Conservation (phyloP, 2,329 filamentous ascomycete species). For the Exophiala calicioides region DNA sequence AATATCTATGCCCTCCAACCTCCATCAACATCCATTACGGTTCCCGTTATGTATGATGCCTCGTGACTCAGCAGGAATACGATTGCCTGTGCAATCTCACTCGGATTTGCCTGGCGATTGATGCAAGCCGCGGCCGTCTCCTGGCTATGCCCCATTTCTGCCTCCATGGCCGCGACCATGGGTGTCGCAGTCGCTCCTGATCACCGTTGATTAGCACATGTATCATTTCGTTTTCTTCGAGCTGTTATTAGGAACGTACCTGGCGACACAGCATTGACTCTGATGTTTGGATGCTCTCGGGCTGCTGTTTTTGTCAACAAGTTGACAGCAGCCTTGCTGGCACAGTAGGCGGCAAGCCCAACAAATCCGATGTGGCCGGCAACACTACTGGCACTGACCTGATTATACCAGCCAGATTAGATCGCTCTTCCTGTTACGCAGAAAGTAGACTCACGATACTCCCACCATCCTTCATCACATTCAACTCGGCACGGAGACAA, state of each 20-base stretch:
- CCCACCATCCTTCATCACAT: conserved; percentile 39
- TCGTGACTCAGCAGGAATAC: conserved; percentile 50
- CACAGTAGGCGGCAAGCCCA: conserved; percentile 44
- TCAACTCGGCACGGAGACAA: conserved; percentile 42
- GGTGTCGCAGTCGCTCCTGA: conserved; percentile 68
- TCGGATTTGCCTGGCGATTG: conserved; percentile 35
- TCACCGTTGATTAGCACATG: too few relatives aligned
- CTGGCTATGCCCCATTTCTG: neutral
- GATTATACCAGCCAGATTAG: too few relatives aligned
- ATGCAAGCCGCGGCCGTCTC: neutral
- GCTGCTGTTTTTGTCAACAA: conserved; percentile 45
- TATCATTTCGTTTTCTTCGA: too few relatives aligned
- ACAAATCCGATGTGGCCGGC: conserved; percentile 38
- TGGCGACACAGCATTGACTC: conserved; percentile 39
- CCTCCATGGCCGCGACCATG: conserved; percentile 71
- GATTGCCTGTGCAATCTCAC: conserved; percentile 45
- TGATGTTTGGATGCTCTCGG: conserved; percentile 35
- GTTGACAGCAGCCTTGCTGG: conserved; percentile 45
- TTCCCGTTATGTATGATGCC: conserved; percentile 49
- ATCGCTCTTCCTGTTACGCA: too few relatives aligned
- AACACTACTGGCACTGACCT: conserved; percentile 36
- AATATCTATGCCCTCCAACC: too few relatives aligned
- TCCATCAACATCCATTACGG: conserved; percentile 49
- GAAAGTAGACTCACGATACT: conserved; percentile 47
- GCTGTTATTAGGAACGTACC: conserved; percentile 29